Evolutionary conservation across 495 filamentous ascomycete species (phyloP), one percentile per base, ranked within the genome.

Genomic region (Aspergillus kassunensis): DNA sequence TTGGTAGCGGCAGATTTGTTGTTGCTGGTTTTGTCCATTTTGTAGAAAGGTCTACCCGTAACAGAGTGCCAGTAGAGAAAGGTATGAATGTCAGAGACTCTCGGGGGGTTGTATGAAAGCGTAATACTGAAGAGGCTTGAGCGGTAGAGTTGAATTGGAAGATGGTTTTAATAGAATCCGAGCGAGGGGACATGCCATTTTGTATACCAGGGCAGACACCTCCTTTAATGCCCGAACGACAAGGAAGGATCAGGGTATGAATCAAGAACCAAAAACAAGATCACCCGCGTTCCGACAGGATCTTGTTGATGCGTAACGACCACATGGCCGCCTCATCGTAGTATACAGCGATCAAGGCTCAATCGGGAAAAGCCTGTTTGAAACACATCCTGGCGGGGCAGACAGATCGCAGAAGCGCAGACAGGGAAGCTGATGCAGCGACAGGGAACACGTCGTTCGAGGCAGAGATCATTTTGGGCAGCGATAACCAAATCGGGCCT

Each of bases 391-490:
- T 52, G 54, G 54, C 29, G 35, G 25, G 43, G 43, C 39, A 11
- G 16, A 12, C n/a, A 52, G 13, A 24, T 20, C 42, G 19, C 42
- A 39, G 27, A 42, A 33, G 42, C 19, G 39, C 18, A 41, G 41
- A 24, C 23, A 56, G 54, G 35, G 34, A 33, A 20, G 25, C 47
- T 31, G 48, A 24, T 45, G 45, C 18, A 27, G 45, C 45, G 29
- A 6, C 20, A 50, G 37, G 21, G 36, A 49, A 53, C 54, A 57
- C 49, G 54, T 53, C 44, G 49, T 53, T 39, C 37, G 19, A 18
- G 13, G 30, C 30, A 33, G 13, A 33, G 13, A 29, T 6, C 11
- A 29, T 30, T 23, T 56, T 56, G 54, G 54, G 54, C 48, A 51
- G 45, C 45, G 33, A 49, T 37, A 12, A 16, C 30, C 23, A n/a